Conservation (phyloP, 805 yeast species). For the Yarrowia phangngaensis region DNA sequence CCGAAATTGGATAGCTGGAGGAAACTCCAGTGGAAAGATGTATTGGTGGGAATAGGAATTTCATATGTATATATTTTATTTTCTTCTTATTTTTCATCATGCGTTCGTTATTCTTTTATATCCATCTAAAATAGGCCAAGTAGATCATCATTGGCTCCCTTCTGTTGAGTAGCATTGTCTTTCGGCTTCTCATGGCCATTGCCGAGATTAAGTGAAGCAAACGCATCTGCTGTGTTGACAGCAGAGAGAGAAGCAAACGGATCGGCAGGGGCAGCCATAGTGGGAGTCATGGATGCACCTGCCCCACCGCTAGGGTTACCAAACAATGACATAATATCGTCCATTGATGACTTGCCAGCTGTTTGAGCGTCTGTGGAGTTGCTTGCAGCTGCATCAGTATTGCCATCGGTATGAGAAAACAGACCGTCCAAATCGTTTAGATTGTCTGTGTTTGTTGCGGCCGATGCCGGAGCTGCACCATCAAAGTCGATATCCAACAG, state of each 20-base stretch:
- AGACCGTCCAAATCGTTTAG: slow-evolving; percentile 75
- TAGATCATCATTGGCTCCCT: slow-evolving; percentile 35
- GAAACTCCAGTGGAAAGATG: slow-evolving; percentile 88
- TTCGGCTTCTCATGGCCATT: slow-evolving; percentile 17
- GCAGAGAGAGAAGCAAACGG: slow-evolving; percentile 24
- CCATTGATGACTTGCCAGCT: slow-evolving; percentile 29
- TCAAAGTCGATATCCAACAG: slow-evolving; percentile 82
- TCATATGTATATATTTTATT: too few species aligned
- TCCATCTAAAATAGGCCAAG: slow-evolving; percentile 36
- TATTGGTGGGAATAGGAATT: slow-evolving; percentile 53
- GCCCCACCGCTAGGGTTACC: slow-evolving; percentile 12
- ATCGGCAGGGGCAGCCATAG: slow-evolving; percentile 18
- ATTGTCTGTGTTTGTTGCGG: slow-evolving; percentile 31
- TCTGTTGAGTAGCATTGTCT: slow-evolving; percentile 6
- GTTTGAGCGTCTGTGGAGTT: slow-evolving; percentile 33
- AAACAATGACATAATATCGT: slow-evolving; percentile 51
- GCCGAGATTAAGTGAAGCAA: slow-evolving; percentile 24
- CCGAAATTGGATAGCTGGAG: slow-evolving; percentile 88
- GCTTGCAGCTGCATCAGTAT: slow-evolving; percentile 40
- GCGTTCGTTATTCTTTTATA: too few species aligned
- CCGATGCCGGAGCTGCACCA: slow-evolving; percentile 37
- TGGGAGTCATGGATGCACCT: background rate
- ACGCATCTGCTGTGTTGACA: slow-evolving; percentile 23
- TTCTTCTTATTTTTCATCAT: too few species aligned
- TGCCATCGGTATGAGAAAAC: slow-evolving; percentile 38